Percentiles rank a stretch among this genome's conserved stretches.
phyloP scores from a whole-genome alignment of 2,329 filamentous ascomycete genomes.

The Aspergillus calidoustus region DNA sequence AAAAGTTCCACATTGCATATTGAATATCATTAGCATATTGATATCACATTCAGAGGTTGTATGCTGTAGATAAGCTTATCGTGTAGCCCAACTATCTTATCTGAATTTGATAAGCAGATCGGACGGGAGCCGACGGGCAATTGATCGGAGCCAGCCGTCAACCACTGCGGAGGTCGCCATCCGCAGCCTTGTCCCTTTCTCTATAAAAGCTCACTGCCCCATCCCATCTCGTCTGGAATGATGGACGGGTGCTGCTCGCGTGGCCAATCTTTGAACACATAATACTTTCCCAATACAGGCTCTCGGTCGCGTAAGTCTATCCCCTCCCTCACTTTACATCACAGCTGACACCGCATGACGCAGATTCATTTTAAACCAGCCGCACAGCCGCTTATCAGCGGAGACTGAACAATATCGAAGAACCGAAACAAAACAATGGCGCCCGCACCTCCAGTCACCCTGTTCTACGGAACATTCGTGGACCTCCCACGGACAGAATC shows the following conservation, averaged over 20 bases:
- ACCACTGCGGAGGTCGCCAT: conserved; percentile 18
- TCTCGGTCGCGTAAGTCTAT: neutral
- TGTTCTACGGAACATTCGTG: conserved; percentile 68
- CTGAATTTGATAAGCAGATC: neutral
- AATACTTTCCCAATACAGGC: neutral
- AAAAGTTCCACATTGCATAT: neutral
- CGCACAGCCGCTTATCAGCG: neutral
- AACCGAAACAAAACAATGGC: conserved; percentile 9
- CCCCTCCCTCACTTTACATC: neutral
- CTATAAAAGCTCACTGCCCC: neutral
- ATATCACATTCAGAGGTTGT: neutral
- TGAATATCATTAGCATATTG: neutral
- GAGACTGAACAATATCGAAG: neutral
- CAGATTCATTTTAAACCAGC: neutral
- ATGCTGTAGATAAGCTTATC: neutral
- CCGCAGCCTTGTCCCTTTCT: neutral
- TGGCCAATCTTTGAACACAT: neutral
- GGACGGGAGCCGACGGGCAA: neutral
- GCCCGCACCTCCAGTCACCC: conserved; percentile 32
- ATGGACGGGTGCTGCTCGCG: neutral
- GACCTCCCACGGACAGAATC: conserved; percentile 54
- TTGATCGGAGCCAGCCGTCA: conserved; percentile 35
- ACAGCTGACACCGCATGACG: conserved; percentile 1
- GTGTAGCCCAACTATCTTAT: neutral
- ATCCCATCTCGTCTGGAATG: neutral